phyloP scores from a whole-genome alignment of 106 monocot species.

The Chionographis japonica region DNA sequence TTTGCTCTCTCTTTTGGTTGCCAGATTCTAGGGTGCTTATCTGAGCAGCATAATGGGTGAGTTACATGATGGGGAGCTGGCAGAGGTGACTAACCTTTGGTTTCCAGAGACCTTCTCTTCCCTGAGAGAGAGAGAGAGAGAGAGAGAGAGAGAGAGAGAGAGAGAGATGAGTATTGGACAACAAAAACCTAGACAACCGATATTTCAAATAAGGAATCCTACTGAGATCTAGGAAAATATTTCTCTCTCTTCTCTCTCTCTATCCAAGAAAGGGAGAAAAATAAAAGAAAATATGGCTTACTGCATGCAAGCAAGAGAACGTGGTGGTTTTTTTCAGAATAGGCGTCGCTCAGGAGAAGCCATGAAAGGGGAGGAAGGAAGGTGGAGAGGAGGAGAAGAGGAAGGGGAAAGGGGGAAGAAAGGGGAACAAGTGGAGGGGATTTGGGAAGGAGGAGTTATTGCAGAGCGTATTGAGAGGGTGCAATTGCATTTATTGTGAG shows the following conservation, averaged over 20 bases:
- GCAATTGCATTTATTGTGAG: slow-evolving; percentile 85
- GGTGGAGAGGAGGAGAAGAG: slow-evolving; percentile 2
- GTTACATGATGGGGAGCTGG: too few relatives aligned
- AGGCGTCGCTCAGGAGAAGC: not conserved
- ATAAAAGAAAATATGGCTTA: slow-evolving; percentile 6
- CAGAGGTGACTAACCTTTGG: too few relatives aligned
- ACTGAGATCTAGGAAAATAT: too few relatives aligned
- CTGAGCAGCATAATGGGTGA: too few relatives aligned
- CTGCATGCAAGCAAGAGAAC: slow-evolving; percentile 3
- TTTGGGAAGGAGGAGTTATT: slow-evolving; percentile 57
- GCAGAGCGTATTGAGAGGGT: slow-evolving; percentile 83
- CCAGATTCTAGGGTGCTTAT: not conserved
- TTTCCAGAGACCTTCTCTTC: too few relatives aligned
- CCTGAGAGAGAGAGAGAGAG: too few relatives aligned
- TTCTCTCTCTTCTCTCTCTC: not conserved
- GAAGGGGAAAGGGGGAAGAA: slow-evolving; percentile 7
- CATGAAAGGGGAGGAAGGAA: slow-evolving; percentile 10
- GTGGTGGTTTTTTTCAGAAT: not conserved
- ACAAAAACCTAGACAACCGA: too few relatives aligned
- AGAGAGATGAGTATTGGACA: too few relatives aligned
- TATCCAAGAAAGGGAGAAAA: slow-evolving; percentile 2
- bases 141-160: too few relatives aligned
- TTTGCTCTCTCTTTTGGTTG: slow-evolving; percentile 4
- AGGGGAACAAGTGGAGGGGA: slow-evolving; percentile 36
- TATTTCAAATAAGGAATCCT: too few relatives aligned